Conservation (phyloP, 2,329 filamentous ascomycete species). For the Neofusicoccum ribis region DNA sequence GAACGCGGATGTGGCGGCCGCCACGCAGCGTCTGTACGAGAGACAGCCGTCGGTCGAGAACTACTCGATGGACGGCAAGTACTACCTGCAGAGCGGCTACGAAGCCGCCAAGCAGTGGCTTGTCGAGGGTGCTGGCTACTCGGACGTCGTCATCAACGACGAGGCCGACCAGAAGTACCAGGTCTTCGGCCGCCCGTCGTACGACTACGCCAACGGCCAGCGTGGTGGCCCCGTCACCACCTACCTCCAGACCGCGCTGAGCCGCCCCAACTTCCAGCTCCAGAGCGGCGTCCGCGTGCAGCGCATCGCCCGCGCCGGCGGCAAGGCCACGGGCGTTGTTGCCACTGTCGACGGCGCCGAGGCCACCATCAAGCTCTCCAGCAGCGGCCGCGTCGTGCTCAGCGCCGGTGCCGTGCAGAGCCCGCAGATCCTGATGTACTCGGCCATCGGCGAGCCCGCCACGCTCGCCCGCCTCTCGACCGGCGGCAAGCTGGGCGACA, state of each 20-base stretch:
- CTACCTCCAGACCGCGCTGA: constrained; percentile 53
- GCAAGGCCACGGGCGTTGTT: constrained; percentile 46
- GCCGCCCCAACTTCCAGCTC: constrained; percentile 28
- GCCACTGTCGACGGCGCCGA: constrained; percentile 35
- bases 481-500: constrained; percentile 36
- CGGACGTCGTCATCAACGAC: constrained; percentile 51
- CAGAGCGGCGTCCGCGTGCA: constrained; percentile 46
- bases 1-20: constrained; percentile 49
- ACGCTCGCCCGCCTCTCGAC: constrained; percentile 31
- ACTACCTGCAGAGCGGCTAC: constrained; percentile 52
- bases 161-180: constrained; percentile 47
- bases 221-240: constrained; percentile 52
- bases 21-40: constrained; percentile 47
- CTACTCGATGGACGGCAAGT: constrained; percentile 48
- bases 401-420: constrained; percentile 37
- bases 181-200: constrained; percentile 52
- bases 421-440: constrained; percentile 39
- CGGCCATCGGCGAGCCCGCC: constrained; percentile 36
- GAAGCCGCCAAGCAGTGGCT: constrained; percentile 52
- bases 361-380: constrained; percentile 32
- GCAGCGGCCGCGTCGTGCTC: constrained; percentile 37
- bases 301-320: constrained; percentile 45
- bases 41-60: constrained; percentile 47
- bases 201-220: constrained; percentile 52
- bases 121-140: constrained; percentile 50